Percentiles rank a stretch among this genome's conserved stretches.
These are phyloP conservation scores for Carex littledalei DNA, from an alignment of 176 grass and related monocot species.

Conservation along the genomic window DNA sequence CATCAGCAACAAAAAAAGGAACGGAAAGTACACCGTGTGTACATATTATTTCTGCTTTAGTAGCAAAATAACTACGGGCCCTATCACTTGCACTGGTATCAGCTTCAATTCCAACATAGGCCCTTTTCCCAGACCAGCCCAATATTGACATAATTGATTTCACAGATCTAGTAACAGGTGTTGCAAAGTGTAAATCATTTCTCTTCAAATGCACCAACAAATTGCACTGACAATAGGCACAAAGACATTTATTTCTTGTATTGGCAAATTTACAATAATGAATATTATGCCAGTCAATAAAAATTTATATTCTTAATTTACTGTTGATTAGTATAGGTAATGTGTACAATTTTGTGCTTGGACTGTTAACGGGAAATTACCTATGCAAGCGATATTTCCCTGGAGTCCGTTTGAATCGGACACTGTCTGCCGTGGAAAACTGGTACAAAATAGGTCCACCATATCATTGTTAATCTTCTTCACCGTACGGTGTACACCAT, in stretches of 20 bases:
- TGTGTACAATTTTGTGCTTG: neutral
- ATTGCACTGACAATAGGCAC: neutral
- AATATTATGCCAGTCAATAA: neutral
- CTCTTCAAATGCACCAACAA: neutral
- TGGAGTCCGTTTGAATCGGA: neutral
- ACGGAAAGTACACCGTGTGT: too few relatives aligned
- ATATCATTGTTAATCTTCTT: neutral
- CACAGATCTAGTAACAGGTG: neutral
- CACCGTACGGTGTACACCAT: neutral
- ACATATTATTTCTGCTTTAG: too few relatives aligned
- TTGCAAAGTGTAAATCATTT: neutral
- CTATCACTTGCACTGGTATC: neutral
- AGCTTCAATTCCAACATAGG: neutral
- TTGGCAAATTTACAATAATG: too few relatives aligned
- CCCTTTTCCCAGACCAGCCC: neutral
- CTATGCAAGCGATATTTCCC: neutral
- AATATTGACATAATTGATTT: neutral
- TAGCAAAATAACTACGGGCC: too few relatives aligned
- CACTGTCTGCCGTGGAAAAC: too few relatives aligned
- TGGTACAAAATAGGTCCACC: too few relatives aligned
- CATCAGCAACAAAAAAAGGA: too few relatives aligned
- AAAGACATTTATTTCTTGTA: too few relatives aligned
- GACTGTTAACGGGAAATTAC: neutral
- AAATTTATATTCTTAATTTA: neutral
- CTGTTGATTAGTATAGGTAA: neutral